phyloP scores from a whole-genome alignment of 768 basidiomycete species.

The Trametes maxima region DNA sequence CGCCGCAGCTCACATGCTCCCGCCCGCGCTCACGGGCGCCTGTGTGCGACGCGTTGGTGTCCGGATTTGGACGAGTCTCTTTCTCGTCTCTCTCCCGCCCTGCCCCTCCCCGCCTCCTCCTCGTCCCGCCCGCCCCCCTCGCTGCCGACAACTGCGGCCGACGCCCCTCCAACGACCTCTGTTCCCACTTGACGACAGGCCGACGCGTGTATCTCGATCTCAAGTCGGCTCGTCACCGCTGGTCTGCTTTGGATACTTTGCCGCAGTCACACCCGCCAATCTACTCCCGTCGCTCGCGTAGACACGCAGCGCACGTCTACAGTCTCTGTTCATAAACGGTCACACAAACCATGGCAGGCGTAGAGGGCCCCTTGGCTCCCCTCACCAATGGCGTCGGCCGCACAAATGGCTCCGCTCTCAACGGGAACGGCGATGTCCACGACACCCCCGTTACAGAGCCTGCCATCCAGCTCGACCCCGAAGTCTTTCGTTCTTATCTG shows the following conservation, averaged over 20 bases:
- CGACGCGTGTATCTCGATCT: not conserved
- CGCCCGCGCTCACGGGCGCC: slow-evolving; percentile 1
- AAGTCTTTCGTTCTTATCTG: slow-evolving; percentile 72
- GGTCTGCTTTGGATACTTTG: not conserved
- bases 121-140: slow-evolving; percentile 1
- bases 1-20: not conserved
- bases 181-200: not conserved
- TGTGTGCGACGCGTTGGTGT: slow-evolving; percentile 5
- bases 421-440: slow-evolving; percentile 26
- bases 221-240: not conserved
- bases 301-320: not conserved
- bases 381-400: slow-evolving; percentile 22
- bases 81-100: not conserved
- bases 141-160: not conserved
- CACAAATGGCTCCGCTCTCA: slow-evolving; percentile 20
- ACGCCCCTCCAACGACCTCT: not conserved
- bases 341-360: slow-evolving; percentile 29
- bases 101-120: not conserved
- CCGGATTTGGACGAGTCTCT: not conserved
- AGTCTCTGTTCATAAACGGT: too few species aligned
- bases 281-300: not conserved
- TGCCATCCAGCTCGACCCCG: slow-evolving; percentile 61
- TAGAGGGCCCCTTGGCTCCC: slow-evolving; percentile 19
- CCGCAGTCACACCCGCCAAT: slow-evolving; percentile 7
- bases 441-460: slow-evolving; percentile 37